Conservation (phyloP, 495 filamentous ascomycete species). For the Aspergillus cristatus region DNA sequence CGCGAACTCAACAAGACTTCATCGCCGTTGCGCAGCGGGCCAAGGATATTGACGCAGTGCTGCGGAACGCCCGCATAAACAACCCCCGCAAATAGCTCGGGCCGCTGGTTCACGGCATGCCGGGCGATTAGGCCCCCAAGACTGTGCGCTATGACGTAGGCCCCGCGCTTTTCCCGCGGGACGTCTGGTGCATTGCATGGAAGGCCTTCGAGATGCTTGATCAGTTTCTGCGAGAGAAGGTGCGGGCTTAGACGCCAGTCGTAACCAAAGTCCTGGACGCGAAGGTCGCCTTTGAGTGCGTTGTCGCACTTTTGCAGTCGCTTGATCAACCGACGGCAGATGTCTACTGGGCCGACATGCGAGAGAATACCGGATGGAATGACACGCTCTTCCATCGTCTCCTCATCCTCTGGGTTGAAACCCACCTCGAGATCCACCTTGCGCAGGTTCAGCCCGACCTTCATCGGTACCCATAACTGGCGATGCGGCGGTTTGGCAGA, state of each 20-base stretch:
- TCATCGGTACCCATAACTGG: constrained; percentile 88
- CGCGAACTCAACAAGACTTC: constrained; percentile 83
- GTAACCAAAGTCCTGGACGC: constrained; percentile 87
- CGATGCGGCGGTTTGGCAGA: constrained; percentile 75
- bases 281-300: constrained; percentile 55
- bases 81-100: constrained; percentile 81
- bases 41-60: constrained; percentile 83
- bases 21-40: constrained; percentile 83
- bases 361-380: constrained; percentile 79
- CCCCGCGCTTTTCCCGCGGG: constrained; percentile 49
- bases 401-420: constrained; percentile 73
- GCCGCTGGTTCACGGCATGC: constrained; percentile 79
- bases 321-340: constrained; percentile 73
- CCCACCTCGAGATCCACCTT: constrained; percentile 91
- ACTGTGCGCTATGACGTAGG: constrained; percentile 77
- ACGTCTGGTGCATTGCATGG: constrained; percentile 57
- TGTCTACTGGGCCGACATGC: constrained; percentile 87
- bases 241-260: constrained; percentile 90
- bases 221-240: constrained; percentile 59
- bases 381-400: constrained; percentile 70
- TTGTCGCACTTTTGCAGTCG: constrained; percentile 66
- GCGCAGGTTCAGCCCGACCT: constrained; percentile 84
- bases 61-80: constrained; percentile 80
- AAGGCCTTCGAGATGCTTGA: constrained; percentile 61
- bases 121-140: constrained; percentile 84